phyloP scores from a whole-genome alignment of 805 yeast species.

The Metschnikowia peoriensis region DNA sequence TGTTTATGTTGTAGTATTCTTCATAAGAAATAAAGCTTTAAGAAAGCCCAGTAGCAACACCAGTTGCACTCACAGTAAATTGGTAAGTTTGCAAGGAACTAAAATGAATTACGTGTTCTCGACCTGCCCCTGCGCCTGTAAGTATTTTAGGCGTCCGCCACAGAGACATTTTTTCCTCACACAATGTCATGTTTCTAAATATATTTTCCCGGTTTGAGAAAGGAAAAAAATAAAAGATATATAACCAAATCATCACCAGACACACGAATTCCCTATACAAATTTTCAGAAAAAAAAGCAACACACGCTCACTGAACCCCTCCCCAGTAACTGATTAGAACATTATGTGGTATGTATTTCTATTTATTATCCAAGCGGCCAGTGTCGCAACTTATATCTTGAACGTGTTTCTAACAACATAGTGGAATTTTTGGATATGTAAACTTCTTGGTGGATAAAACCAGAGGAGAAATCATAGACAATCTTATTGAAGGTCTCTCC shows the following conservation, averaged over 20 bases:
- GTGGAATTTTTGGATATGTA: conserved; percentile 98
- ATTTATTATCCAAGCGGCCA: neutral
- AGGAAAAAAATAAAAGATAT: conserved; percentile 7
- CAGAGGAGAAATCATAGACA: conserved; percentile 89
- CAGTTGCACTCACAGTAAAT: too few species aligned
- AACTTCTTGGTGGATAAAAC: conserved; percentile 90
- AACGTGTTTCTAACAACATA: conserved; percentile 20
- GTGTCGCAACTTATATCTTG: too few species aligned
- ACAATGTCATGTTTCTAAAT: conserved; percentile 10
- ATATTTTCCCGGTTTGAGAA: conserved; percentile 5
- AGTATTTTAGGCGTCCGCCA: conserved; percentile 8
- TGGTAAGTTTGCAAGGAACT: neutral
- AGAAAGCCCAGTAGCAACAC: neutral
- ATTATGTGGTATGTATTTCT: conserved; percentile 17
- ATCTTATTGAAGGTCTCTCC: conserved; percentile 77
- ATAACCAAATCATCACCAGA: conserved; percentile 5
- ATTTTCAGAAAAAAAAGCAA: neutral
- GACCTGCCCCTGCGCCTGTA: neutral
- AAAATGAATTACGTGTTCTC: neutral
- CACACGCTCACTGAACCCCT: neutral
- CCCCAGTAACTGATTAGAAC: neutral
- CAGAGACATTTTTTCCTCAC: conserved; percentile 12
- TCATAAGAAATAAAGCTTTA: neutral
- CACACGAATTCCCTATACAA: conserved; percentile 3
- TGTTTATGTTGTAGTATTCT: neutral